Evolutionary conservation across 257 asterid species (phyloP), one percentile per base, ranked within the genome.

Genomic region (Plantago elongata): DNA sequence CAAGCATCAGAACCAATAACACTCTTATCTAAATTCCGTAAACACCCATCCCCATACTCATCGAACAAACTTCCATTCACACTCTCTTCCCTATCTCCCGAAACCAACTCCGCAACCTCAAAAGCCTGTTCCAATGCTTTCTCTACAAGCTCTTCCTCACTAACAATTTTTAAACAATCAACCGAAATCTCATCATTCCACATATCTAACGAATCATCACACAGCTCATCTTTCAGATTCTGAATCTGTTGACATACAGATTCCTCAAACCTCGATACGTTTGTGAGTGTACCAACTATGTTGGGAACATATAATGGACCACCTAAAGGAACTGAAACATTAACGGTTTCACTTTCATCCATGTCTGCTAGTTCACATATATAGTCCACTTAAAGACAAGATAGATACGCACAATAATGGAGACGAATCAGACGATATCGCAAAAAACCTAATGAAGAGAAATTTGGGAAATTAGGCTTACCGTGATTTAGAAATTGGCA

Each of bases 41-140:
- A 52, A 52, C 22, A 7, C 18, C 8, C 30, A 22, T 52, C 58
- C 17, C 13, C 57, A 22, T 22, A 1, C 27, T 2, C 27, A 22
- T 22, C 27, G 1, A 22, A 22, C 27, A 22, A 87, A 90, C 79
- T 60, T 66, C 74, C 74, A 73, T 54, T 65, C 64, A 63, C 22
- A 37, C 69, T 56, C 67, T 62, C 81, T 54, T 64, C 66, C 17
- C 65, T 30, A 64, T 22, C 77, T 69, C 69, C 81, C 16, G 79
- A 18, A 52, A 78, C 63, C 54, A 70, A 69, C 50, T 40, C 61
- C 9, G 45, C 65, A 68, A 76, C 96, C 95, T 78, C 79, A 68
- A 86, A 92, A 60, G 90, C 95, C 77, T 84, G 95, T 66, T 83
- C 83, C 55, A 88, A 84, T 63, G 95, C 99, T 79, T 63, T 82